Base-by-base conservation (phyloP, 345 rosid genomes). In the Camelina sativa region DNA sequence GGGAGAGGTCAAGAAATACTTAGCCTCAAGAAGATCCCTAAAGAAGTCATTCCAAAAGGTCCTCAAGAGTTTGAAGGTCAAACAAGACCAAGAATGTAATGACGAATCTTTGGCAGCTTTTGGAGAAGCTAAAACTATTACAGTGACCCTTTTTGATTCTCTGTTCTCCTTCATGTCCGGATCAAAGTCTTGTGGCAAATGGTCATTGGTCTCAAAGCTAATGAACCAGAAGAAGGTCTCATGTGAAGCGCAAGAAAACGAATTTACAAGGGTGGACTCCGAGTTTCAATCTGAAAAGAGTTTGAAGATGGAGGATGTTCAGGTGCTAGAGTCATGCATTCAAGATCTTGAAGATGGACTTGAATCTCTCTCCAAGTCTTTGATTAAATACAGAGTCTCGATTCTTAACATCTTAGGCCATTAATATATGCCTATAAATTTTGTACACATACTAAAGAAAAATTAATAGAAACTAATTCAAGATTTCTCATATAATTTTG, bases 381-480 rank as follows among this genome's bases (percentile, higher is more conserved):
- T 84, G 71, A 82, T 86, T 23, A 86, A 84, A 71, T 74, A 74
- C 46, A 82, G 86, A 74, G 90, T 69, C 17, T 81, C 80, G 6
- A n/a, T 86, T 74, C 87, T 88, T 50, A 85, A 81, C 67, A 74
- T 41, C 35, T 40, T 84, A 67, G 78, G 72, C 71, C 58, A 66
- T 11, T 81, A 61, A 72, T 28, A 4, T 4, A 28, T 7, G 55
- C 16, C 22, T 53, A 76, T 9, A 61, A 20, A n/a, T 32, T 53
- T 76, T 54, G 51, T 54, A 61, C 6, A 53, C 15, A 35, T 15
- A 25, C 7, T 17, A 22, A 61, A 59, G 17, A 25, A 20, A 43
- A 20, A 0, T 23, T 48, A 58, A 67, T 60, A 40, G 7, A 66
- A 64, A 65, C 48, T 19, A 23, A 22, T 11, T 50, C 34, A 50